These are phyloP conservation scores for Solanum chiquidenum DNA, from an alignment of 257 asterid species.

Conservation along the genomic window DNA sequence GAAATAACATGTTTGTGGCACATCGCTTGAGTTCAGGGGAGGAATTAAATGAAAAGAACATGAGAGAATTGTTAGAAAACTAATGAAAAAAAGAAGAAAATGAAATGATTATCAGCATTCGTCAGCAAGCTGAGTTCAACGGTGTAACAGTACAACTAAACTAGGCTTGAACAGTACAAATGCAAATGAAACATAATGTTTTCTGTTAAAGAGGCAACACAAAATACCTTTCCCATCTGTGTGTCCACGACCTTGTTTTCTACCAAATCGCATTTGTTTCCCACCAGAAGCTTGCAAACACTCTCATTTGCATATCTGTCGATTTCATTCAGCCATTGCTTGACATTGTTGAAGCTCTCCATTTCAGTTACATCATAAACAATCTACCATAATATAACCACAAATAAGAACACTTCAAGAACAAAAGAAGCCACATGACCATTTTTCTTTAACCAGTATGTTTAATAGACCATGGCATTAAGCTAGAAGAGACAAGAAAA, in stretches of 20 bases:
- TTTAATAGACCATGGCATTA: not conserved
- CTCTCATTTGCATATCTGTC: constrained; percentile 92
- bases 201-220: not conserved
- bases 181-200: not conserved
- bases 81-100: too few relatives aligned
- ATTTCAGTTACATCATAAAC: constrained; percentile 93
- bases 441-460: not conserved
- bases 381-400: constrained; percentile 35
- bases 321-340: constrained; percentile 94
- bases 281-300: constrained; percentile 97
- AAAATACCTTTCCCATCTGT: constrained; percentile 63
- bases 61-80: not conserved
- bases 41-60: not conserved
- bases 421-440: not conserved
- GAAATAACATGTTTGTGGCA: not conserved
- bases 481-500: not conserved
- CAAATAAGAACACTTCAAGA: constrained; percentile 5
- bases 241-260: constrained; percentile 86
- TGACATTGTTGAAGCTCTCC: constrained; percentile 98
- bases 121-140: not conserved
- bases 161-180: not conserved
- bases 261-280: constrained; percentile 92
- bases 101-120: not conserved
- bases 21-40: not conserved
- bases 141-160: not conserved